phyloP scores from a whole-genome alignment of 1,284 basidiomycete species.

The Apiotrichum brassicae region DNA sequence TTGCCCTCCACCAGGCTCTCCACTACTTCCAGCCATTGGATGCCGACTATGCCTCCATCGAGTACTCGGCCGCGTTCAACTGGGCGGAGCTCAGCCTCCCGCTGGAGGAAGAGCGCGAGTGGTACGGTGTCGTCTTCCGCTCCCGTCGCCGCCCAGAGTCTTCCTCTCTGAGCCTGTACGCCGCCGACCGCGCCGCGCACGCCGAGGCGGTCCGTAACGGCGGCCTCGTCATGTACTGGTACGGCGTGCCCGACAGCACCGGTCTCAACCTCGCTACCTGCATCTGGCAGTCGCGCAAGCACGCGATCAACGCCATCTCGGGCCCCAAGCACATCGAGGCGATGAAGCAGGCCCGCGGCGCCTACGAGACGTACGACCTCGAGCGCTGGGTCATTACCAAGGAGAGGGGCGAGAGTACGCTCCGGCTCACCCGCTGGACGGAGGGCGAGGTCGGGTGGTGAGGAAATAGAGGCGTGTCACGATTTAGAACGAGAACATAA shows the following conservation, averaged over 20 bases:
- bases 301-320: constrained; percentile 70
- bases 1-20: constrained; percentile 77
- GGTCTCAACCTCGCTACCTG: constrained; percentile 89
- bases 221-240: constrained; percentile 75
- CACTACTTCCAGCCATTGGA: constrained; percentile 65
- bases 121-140: constrained; percentile 87
- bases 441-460: constrained; percentile 60
- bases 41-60: constrained; percentile 56
- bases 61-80: constrained; percentile 75
- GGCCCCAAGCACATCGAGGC: constrained; percentile 73
- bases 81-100: constrained; percentile 60
- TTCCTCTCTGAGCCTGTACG: constrained; percentile 58
- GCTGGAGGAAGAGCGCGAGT: constrained; percentile 54
- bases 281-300: constrained; percentile 74
- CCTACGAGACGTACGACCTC: constrained; percentile 72
- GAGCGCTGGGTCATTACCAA: constrained; percentile 70
- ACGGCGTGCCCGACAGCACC: constrained; percentile 70
- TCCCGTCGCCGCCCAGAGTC: constrained; percentile 58
- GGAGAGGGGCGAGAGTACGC: constrained; percentile 55
- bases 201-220: constrained; percentile 83
- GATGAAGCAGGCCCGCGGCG: constrained; percentile 67
- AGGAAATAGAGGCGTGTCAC: no score
- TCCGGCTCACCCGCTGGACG: constrained; percentile 57
- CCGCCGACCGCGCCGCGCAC: constrained; percentile 76
- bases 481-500: no score